Conservation (phyloP, 306 rosid genomes). For the Vigna angularis region DNA sequence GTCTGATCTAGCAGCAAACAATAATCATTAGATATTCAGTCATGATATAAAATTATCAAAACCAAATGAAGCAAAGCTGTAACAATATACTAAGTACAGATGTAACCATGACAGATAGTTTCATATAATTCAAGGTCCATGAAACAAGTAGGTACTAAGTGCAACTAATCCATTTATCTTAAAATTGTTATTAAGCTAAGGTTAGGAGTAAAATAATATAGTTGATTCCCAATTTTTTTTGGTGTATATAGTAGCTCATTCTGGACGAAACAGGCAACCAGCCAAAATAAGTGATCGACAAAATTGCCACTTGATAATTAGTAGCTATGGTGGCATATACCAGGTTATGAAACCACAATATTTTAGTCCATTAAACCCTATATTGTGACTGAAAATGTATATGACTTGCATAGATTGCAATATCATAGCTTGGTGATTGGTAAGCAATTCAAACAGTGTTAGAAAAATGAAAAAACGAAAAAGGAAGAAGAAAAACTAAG, state of each 20-base stretch:
- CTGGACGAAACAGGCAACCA: slow-evolving; percentile 14
- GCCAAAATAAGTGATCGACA: slow-evolving; percentile 5
- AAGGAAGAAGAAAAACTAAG: slow-evolving; percentile 1
- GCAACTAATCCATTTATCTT: slow-evolving; percentile 26
- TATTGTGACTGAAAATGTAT: not conserved
- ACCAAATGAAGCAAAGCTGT: slow-evolving; percentile 32
- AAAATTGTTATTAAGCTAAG: slow-evolving; percentile 16
- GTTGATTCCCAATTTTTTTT: slow-evolving; percentile 8
- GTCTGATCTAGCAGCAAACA: slow-evolving; percentile 72
- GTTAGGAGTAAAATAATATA: not conserved
- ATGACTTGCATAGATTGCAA: not conserved
- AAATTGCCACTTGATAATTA: slow-evolving; percentile 8
- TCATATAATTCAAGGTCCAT: slow-evolving; percentile 11
- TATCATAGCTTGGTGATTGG: slow-evolving; percentile 2
- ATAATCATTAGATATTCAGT: slow-evolving; percentile 49
- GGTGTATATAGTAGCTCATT: slow-evolving; percentile 17
- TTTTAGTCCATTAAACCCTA: not conserved
- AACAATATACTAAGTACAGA: slow-evolving; percentile 8
- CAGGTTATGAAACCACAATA: not conserved
- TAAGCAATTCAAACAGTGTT: slow-evolving; percentile 5
- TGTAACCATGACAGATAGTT: slow-evolving; percentile 15
- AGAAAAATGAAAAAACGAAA: slow-evolving; percentile 10
- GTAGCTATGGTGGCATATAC: not conserved
- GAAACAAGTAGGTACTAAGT: slow-evolving; percentile 21
- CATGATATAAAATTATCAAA: slow-evolving; percentile 27